Evolutionary conservation across 352 stramenopile genomes (phyloP), one percentile per base, ranked within the genome.

Genomic region (Blastocystis hominis): DNA sequence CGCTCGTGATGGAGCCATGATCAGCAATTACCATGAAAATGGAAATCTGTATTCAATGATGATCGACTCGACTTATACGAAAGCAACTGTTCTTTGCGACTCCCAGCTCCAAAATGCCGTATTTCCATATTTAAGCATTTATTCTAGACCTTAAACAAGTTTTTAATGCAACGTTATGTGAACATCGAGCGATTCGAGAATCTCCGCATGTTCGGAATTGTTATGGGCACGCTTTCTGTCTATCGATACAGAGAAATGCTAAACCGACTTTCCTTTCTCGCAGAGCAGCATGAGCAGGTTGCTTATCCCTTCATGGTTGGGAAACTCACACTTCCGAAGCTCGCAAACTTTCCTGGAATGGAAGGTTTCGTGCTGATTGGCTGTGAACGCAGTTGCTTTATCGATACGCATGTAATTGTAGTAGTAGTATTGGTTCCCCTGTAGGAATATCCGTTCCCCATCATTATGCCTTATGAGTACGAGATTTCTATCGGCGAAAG

Each of bases 381-480:
- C 6, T 75, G 63, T n/a, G 63, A 75, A n/a, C n/a, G 63, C 4
- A 75, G 63, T 47, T 75, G 63, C 63, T 75, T 75, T 40, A 75
- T 75, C 42, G 63, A 75, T 53, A 20, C 24, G 42, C 9, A 40
- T 42, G 63, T 75, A 15, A 24, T 6, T 30, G 7, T 75, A 36
- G 5, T 6, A 24, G 6, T 10, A 24, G 15, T 15, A 4, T 30
- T n/a, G n/a, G n/a, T 9, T 75, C 7, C 42, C 7, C 5, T 10
- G 7, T 40, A 75, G 63, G 63, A 75, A 36, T 75, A 75, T 75
- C 63, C 63, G 4, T 75, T 75, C 63, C 63, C 63, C 6, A 40
- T 75, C 42, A 36, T 75, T n/a, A 75, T 47, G 63, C 63, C 63
- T 46, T 75, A 75, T n/a, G 63, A 75, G 36, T 75, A 75, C 34